A percentile compares a stretch with the other conserved stretches of the same genome.
These are phyloP conservation scores for Rhodomyrtus tomentosa DNA, from an alignment of 345 rosid genomes.

Conservation along the genomic window DNA sequence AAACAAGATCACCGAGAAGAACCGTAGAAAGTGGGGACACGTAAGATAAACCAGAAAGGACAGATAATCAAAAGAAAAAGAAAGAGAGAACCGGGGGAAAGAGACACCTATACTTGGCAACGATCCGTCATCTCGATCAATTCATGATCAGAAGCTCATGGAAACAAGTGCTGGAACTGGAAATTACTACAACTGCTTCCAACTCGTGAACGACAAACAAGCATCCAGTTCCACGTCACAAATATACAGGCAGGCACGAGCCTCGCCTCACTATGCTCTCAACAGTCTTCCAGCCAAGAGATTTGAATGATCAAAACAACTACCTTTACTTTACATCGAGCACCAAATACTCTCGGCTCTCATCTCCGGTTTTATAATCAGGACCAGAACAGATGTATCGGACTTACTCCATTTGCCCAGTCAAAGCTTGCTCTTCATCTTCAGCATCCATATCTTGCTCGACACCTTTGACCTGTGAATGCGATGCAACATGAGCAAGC, in stretches of 20 bases:
- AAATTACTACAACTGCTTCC: neutral
- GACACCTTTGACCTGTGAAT: constrained; percentile 67
- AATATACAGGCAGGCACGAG: neutral
- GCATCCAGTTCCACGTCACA: neutral
- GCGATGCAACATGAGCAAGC: neutral
- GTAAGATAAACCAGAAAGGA: neutral
- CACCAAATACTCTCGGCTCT: neutral
- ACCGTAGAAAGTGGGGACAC: neutral
- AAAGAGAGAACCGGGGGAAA: neutral
- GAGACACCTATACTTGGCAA: neutral
- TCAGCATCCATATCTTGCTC: constrained; percentile 82
- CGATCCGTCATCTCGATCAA: neutral
- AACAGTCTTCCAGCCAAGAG: neutral
- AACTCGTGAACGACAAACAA: neutral
- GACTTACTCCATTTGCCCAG: constrained; percentile 43
- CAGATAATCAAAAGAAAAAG: neutral
- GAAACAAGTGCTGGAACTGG: neutral
- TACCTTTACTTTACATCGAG: neutral
- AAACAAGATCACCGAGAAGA: neutral
- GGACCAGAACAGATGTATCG: neutral
- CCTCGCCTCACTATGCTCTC: neutral
- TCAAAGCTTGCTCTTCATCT: constrained; percentile 34
- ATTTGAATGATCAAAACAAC: neutral
- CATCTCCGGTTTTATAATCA: neutral
- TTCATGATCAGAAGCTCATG: neutral